Evolutionary conservation across 257 asterid species (phyloP), one percentile per base, ranked within the genome.

Genomic region (Salvia splendens): DNA sequence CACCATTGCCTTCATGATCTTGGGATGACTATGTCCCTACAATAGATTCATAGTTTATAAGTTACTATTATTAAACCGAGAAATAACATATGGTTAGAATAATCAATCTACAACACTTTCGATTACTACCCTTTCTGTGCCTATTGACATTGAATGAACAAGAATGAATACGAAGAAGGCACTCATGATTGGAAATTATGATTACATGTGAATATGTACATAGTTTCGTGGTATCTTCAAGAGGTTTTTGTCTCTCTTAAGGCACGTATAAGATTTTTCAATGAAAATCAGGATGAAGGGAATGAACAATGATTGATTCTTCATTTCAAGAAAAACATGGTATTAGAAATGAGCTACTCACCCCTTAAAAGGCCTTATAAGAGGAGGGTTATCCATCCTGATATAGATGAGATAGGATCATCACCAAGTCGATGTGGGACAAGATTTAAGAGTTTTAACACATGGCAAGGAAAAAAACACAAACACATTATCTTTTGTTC

Each of bases 21-120:
- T 91, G n/a, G 97, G 96, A 83, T 94, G 99, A 61, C 96, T 80
- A 68, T 94, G 99, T 67, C 99, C 99, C 97, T 91, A 81, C 78
- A 81, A 61, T 70, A 78, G 68, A 58, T 61, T 14, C 48, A 59
- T 11, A 10, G 64, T 40, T 46, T 43, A 40, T 62, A 45, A 40
- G 17, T 41, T 63, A n/a, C n/a, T n/a, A 64, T 11, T 38, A 33
- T 10, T 73, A 58, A 66, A 56, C 57, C 47, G 45, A 41, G 1
- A 24, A 24, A 24, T 24, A 24, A 70, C 20, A 68, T 12, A 49
- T 35, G 42, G 8, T n/a, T 20, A 33, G 15, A 7, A 36, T 12
- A 52, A 69, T 64, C 14, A 61, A 33, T 43, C 36, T 14, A 65
- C 45, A 17, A 11, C 54, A 74, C 5, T 47, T 61, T 15, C 9